Percentiles rank a stretch among this genome's conserved stretches.
These are phyloP conservation scores for Petunia secreta DNA, from an alignment of 257 asterid species.

Conservation along the genomic window DNA sequence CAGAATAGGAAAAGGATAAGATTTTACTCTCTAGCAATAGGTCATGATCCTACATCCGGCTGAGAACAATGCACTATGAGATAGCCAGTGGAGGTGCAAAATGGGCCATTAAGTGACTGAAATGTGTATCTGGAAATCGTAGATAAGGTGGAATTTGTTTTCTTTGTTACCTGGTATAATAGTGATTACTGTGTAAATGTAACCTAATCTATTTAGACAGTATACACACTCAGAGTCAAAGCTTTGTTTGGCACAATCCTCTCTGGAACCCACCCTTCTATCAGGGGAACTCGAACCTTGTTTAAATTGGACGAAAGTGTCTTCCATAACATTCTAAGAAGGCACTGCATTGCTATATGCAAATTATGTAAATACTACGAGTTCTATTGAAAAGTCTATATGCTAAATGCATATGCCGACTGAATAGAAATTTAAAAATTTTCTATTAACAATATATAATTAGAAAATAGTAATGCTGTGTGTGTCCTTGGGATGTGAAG, in stretches of 20 bases:
- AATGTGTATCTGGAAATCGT: background rate
- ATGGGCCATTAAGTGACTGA: too few species aligned
- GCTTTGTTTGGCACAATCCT: too few species aligned
- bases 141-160: conserved; percentile 6
- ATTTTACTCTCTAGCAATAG: conserved; percentile 9
- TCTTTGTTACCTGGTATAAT: conserved; percentile 10
- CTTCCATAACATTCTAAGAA: conserved; percentile 19
- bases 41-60: background rate
- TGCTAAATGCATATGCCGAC: background rate
- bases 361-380: background rate
- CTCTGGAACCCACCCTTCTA: background rate
- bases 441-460: background rate
- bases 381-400: background rate
- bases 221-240: background rate
- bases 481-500: conserved; percentile 5
- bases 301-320: background rate
- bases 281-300: conserved; percentile 6
- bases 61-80: background rate
- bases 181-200: background rate
- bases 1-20: background rate
- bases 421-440: background rate
- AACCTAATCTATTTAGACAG: background rate
- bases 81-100: too few species aligned
- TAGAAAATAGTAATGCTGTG: background rate
- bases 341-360: background rate